phyloP scores from a whole-genome alignment of 805 yeast genomes.

The Blastobotrys americana region DNA sequence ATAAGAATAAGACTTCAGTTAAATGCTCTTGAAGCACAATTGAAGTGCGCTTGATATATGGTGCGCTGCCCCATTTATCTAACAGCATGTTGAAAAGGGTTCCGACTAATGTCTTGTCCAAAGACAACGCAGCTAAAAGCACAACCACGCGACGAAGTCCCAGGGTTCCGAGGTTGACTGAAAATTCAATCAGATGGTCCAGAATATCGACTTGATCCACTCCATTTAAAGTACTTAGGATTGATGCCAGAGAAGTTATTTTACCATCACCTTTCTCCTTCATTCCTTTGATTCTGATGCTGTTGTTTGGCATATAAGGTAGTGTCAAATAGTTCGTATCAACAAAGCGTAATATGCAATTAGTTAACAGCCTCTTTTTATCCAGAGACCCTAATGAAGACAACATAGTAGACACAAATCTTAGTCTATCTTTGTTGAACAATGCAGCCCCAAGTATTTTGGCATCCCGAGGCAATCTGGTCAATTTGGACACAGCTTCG shows the following conservation, averaged over 20 bases:
- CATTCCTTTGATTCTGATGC: too few relatives aligned
- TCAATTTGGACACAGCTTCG: neutral
- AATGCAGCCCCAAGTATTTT: neutral
- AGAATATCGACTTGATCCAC: too few relatives aligned
- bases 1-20: conserved; percentile 42
- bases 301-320: too few relatives aligned
- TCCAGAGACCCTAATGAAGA: neutral
- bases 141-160: conserved; percentile 19
- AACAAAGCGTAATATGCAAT: neutral
- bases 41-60: conserved; percentile 36
- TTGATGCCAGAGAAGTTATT: conserved; percentile 12
- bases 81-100: conserved; percentile 20
- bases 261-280: too few relatives aligned
- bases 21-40: conserved; percentile 39
- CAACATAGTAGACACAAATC: neutral
- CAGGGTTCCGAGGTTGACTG: conserved; percentile 1
- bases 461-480: neutral
- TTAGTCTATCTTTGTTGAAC: neutral
- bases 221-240: conserved; percentile 15
- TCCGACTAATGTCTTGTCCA: conserved; percentile 3
- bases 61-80: conserved; percentile 34
- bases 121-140: conserved; percentile 9
- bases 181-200: conserved; percentile 8
- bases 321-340: too few relatives aligned
- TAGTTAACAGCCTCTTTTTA: neutral